A percentile compares a stretch with the other conserved stretches of the same genome.
phyloP scores from a whole-genome alignment of 2,329 filamentous ascomycete species.

The Colletotrichum aenigma region DNA sequence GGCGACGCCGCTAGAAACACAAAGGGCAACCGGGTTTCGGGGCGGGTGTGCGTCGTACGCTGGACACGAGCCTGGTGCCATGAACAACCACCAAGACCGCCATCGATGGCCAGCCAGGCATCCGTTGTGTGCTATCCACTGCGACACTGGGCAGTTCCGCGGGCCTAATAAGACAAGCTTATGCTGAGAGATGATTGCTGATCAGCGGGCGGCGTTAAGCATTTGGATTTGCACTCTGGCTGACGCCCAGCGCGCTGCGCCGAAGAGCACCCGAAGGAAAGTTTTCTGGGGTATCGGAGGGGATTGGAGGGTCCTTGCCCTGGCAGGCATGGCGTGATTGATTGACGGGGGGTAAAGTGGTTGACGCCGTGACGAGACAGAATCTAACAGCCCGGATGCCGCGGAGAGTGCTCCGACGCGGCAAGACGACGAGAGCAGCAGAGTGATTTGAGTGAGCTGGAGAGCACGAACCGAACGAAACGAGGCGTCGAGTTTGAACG shows the following conservation, averaged over 20 bases:
- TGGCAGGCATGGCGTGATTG: slow-evolving; percentile 6
- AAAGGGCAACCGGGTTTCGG: slow-evolving; percentile 1
- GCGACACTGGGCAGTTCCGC: not conserved
- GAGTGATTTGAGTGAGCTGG: not conserved
- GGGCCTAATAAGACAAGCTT: not conserved
- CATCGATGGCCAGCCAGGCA: not conserved
- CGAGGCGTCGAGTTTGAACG: not conserved
- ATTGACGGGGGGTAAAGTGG: not conserved
- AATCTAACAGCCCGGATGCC: not conserved
- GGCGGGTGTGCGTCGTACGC: not conserved
- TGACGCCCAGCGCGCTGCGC: not conserved
- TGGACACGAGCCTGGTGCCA: not conserved
- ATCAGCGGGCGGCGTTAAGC: not conserved
- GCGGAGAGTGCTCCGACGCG: not conserved
- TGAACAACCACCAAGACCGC: not conserved
- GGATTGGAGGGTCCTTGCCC: not conserved
- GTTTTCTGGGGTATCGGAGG: slow-evolving; percentile 6
- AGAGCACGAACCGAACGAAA: not conserved
- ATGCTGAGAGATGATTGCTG: not conserved
- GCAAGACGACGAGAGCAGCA: not conserved
- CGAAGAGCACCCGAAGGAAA: not conserved
- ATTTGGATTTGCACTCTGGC: not conserved
- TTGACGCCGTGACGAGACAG: not conserved
- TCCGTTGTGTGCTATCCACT: not conserved
- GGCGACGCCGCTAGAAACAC: slow-evolving; percentile 18